phyloP scores from a whole-genome alignment of 2,329 filamentous ascomycete species.

The Elsinoe necatrix region DNA sequence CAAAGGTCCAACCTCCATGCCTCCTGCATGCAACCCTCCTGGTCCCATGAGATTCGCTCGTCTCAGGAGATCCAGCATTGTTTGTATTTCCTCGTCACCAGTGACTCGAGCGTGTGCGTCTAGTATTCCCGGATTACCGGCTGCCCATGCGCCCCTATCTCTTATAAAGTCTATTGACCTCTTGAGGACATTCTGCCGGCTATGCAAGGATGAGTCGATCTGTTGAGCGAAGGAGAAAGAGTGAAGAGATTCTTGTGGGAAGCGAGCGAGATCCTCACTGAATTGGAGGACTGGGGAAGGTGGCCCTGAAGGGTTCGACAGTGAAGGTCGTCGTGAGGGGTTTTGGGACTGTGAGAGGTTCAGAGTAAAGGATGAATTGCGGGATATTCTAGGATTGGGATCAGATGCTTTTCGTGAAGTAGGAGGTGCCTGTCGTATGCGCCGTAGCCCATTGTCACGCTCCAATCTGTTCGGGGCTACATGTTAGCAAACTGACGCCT shows the following conservation, averaged over 20 bases:
- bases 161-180: slow-evolving; percentile 95
- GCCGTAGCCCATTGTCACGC: slow-evolving; percentile 59
- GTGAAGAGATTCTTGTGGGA: slow-evolving; percentile 91
- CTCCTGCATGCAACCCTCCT: slow-evolving; percentile 49
- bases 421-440: slow-evolving; percentile 81
- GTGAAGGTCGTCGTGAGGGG: slow-evolving; percentile 45
- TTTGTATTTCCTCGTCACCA: slow-evolving; percentile 79
- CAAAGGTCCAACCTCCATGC: slow-evolving; percentile 49
- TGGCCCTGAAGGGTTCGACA: slow-evolving; percentile 52
- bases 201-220: slow-evolving; percentile 85
- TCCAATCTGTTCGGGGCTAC: slow-evolving; percentile 19
- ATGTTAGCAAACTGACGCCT: slow-evolving; percentile 4
- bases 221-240: slow-evolving; percentile 98
- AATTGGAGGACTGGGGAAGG: slow-evolving; percentile 62
- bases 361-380: slow-evolving; percentile 66
- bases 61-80: slow-evolving; percentile 80
- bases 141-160: slow-evolving; percentile 76
- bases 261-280: slow-evolving; percentile 80
- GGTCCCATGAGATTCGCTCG: slow-evolving; percentile 70
- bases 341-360: slow-evolving; percentile 51
- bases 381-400: slow-evolving; percentile 61
- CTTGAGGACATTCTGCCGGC: slow-evolving; percentile 84
- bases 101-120: slow-evolving; percentile 74
- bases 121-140: slow-evolving; percentile 64
- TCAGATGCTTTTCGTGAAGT: slow-evolving; percentile 29